These are phyloP conservation scores for Artemisia tridentata DNA, from an alignment of 129 eudicot species.

Conservation along the genomic window DNA sequence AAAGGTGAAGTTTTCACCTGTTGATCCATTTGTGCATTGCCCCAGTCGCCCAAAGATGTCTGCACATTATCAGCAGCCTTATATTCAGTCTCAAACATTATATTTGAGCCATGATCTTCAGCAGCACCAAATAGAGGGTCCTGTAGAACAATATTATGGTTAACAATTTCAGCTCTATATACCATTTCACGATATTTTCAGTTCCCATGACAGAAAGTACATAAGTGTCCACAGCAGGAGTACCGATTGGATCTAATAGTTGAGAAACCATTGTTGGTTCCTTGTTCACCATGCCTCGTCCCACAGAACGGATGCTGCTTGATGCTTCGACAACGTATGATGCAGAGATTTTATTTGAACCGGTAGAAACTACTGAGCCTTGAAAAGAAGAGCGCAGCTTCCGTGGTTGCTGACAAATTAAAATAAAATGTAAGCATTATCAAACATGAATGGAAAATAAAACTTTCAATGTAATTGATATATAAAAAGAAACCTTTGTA, in stretches of 20 bases:
- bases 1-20: no score
- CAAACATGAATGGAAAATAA: no score
- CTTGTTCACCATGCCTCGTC: constrained; percentile 38
- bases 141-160: constrained; percentile 31
- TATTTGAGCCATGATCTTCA: no score
- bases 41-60: no score
- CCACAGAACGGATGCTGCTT: constrained; percentile 33
- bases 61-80: no score
- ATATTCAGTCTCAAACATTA: no score
- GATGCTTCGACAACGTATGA: constrained; percentile 40
- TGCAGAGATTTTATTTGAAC: constrained; percentile 29
- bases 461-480: no score
- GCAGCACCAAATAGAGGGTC: constrained; percentile 12
- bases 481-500: no score
- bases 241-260: constrained; percentile 59
- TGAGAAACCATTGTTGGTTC: no score
- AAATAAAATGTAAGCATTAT: constrained; percentile 41
- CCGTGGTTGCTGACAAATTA: constrained; percentile 48
- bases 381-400: constrained; percentile 49
- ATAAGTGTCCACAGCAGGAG: constrained; percentile 49
- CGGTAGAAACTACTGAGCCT: constrained; percentile 26
- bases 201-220: not conserved
- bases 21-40: no score
- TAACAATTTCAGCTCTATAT: not conserved
- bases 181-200: not conserved